Conservation (phyloP, 129 eudicot genomes). For the Scalesia atractyloides region DNA sequence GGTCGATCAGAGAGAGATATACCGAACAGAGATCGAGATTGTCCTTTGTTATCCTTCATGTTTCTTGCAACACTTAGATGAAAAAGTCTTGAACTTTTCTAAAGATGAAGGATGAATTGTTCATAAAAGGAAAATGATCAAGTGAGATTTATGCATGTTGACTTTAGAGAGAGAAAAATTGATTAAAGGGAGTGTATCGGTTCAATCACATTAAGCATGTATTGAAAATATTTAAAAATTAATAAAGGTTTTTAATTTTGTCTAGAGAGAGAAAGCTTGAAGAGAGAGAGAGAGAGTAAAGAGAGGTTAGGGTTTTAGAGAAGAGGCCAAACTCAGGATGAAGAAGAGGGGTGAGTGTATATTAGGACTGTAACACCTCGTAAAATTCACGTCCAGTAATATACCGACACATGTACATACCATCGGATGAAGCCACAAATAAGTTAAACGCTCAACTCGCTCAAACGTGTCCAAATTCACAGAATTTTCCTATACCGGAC, state of each 20-base stretch:
- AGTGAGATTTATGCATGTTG: constrained; percentile 40
- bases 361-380: too few species aligned
- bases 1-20: constrained; percentile 67
- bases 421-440: too few species aligned
- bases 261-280: constrained; percentile 18
- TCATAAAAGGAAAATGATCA: constrained; percentile 26
- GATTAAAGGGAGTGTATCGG: constrained; percentile 54
- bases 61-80: background rate
- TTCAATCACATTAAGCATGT: constrained; percentile 48
- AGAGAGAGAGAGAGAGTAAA: background rate
- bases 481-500: too few species aligned
- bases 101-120: background rate
- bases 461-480: too few species aligned
- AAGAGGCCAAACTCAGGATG: constrained; percentile 5
- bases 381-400: too few species aligned
- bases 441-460: too few species aligned
- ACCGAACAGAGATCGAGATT: constrained; percentile 73
- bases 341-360: background rate
- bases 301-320: constrained; percentile 13
- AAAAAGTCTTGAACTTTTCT: constrained; percentile 14
- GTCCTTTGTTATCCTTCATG: constrained; percentile 69
- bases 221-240: constrained; percentile 27
- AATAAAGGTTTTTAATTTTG: constrained; percentile 6
- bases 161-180: constrained; percentile 35
- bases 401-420: too few species aligned